These are phyloP conservation scores for Dothideomycetes sp. DNA, from an alignment of 2,329 filamentous ascomycete genomes.

Conservation along the genomic window DNA sequence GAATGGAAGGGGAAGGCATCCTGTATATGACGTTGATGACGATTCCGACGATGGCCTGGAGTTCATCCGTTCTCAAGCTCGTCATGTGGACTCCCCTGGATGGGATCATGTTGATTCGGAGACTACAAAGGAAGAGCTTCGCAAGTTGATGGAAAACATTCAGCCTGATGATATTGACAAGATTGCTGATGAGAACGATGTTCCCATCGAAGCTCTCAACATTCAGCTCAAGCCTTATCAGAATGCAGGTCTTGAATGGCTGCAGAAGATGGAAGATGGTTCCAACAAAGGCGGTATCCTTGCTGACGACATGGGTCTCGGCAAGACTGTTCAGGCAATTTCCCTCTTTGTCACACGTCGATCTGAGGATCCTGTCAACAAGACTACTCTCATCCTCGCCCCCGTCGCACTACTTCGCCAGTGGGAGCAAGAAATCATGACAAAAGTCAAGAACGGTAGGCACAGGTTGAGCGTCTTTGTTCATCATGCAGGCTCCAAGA, in stretches of 20 bases:
- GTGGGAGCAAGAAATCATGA: slow-evolving; percentile 71
- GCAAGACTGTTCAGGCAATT: slow-evolving; percentile 76
- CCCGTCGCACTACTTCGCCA: slow-evolving; percentile 73
- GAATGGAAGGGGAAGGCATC: background rate
- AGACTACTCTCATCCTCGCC: slow-evolving; percentile 75
- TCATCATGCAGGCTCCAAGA: slow-evolving; percentile 55
- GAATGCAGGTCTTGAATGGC: slow-evolving; percentile 66
- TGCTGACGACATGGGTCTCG: slow-evolving; percentile 74
- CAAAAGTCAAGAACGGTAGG: slow-evolving; percentile 50
- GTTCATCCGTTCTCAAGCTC: slow-evolving; percentile 20
- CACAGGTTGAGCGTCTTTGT: slow-evolving; percentile 57
- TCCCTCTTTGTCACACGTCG: slow-evolving; percentile 63
- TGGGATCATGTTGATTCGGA: slow-evolving; percentile 33
- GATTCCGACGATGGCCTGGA: slow-evolving; percentile 21
- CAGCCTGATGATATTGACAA: slow-evolving; percentile 60
- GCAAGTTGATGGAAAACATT: slow-evolving; percentile 62
- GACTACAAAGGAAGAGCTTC: slow-evolving; percentile 56
- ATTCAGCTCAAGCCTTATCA: slow-evolving; percentile 72
- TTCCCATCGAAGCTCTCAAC: slow-evolving; percentile 49
- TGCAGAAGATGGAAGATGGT: slow-evolving; percentile 64
- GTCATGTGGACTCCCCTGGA: slow-evolving; percentile 21
- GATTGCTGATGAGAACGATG: slow-evolving; percentile 58
- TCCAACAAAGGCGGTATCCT: slow-evolving; percentile 66
- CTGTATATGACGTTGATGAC: slow-evolving; percentile 16
- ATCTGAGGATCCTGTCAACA: slow-evolving; percentile 47